Conservation (phyloP, 176 grass and related monocot species). For the Puccinellia tenuiflora region DNA sequence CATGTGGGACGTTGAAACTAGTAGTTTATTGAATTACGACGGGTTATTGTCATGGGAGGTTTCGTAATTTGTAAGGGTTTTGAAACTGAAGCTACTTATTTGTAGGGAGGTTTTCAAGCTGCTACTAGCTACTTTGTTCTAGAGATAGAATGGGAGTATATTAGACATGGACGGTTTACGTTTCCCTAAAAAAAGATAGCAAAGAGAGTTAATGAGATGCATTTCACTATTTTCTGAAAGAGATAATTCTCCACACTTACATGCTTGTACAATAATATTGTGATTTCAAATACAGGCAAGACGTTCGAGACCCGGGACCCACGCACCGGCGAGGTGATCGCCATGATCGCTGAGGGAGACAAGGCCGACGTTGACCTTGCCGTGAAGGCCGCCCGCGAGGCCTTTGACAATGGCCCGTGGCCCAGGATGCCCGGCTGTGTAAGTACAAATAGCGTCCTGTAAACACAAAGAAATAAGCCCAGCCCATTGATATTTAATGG, state of each 20-base stretch:
- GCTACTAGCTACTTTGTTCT: too few species aligned
- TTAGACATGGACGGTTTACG: neutral
- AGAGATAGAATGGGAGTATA: neutral
- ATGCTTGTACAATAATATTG: neutral
- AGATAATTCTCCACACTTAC: neutral
- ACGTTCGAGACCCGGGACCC: slow-evolving; percentile 78
- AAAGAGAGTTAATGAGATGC: neutral
- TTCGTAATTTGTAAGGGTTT: neutral
- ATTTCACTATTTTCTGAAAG: too few species aligned
- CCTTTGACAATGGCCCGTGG: slow-evolving; percentile 87
- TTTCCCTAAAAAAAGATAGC: too few species aligned
- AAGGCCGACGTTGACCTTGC: slow-evolving; percentile 73
- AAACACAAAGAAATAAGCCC: neutral
- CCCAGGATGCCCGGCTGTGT: slow-evolving; percentile 87
- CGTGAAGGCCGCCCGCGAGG: slow-evolving; percentile 69
- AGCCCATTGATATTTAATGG: neutral
- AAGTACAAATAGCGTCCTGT: slow-evolving; percentile 8
- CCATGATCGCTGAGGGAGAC: slow-evolving; percentile 59
- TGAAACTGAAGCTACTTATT: too few species aligned
- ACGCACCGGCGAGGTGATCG: slow-evolving; percentile 66
- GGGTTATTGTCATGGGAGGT: neutral
- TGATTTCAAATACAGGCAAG: slow-evolving; percentile 35
- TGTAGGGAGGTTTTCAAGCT: too few species aligned
- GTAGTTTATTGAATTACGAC: neutral
- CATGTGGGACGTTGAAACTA: neutral